These are phyloP conservation scores for Alternaria atra DNA, from an alignment of 2,329 filamentous ascomycete species.

Conservation along the genomic window DNA sequence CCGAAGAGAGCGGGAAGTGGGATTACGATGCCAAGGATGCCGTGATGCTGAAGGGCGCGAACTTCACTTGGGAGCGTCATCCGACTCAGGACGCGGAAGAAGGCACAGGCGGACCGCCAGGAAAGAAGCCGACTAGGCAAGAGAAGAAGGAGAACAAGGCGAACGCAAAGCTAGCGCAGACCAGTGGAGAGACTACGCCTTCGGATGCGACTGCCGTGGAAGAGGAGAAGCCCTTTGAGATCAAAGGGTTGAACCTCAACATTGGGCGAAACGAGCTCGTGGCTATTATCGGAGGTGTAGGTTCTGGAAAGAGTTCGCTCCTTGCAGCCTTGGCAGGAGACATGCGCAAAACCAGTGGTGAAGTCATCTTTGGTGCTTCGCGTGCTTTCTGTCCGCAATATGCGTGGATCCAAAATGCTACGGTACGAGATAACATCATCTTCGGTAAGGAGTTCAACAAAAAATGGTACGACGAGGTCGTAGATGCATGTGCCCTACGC, in stretches of 20 bases:
- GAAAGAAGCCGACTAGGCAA: conserved; percentile 57
- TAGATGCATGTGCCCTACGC: conserved; percentile 83
- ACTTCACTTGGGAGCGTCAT: conserved; percentile 87
- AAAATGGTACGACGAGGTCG: conserved; percentile 83
- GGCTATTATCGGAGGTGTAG: conserved; percentile 88
- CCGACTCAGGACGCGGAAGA: conserved; percentile 60
- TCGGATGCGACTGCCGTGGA: conserved; percentile 57
- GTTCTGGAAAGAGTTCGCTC: conserved; percentile 88
- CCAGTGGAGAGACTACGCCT: conserved; percentile 51
- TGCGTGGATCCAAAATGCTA: conserved; percentile 96
- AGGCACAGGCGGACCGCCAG: conserved; percentile 30
- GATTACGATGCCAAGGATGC: conserved; percentile 62
- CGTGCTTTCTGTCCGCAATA: conserved; percentile 95
- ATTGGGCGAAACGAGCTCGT: conserved; percentile 79
- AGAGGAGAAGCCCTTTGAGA: conserved; percentile 74
- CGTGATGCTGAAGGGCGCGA: conserved; percentile 74
- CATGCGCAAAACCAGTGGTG: conserved; percentile 83
- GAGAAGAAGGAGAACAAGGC: conserved; percentile 60
- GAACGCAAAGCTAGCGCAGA: conserved; percentile 33
- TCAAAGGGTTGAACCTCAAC: conserved; percentile 72
- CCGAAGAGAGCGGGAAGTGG: conserved; percentile 73
- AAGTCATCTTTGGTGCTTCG: conserved; percentile 77
- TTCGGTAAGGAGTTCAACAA: conserved; percentile 81
- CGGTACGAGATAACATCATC: conserved; percentile 85
- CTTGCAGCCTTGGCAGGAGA: conserved; percentile 90